Evolutionary conservation across 1,284 basidiomycete species (phyloP), one percentile per base, ranked within the genome.

Genomic region (Gomphus bonarii): DNA sequence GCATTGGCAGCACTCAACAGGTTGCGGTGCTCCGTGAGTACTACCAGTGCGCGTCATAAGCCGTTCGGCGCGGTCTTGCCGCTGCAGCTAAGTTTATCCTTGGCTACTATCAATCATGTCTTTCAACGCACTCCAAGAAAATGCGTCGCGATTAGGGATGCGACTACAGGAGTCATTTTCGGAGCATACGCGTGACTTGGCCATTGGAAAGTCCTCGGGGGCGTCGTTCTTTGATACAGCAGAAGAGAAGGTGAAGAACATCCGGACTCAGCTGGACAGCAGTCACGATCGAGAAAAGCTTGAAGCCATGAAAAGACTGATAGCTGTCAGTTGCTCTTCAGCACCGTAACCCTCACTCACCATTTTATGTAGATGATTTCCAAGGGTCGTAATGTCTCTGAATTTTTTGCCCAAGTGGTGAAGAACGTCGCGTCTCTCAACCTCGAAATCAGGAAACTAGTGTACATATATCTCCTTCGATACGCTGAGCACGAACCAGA

Each of bases 401-500:
- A 85, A 60, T 95, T 91, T 77, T 97, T 95, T 65, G 90, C 94
- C 3, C 88, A 90, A 67, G 94, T 97, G 40, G 92, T 95, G 65
- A 95, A 95, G 75, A 93, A 93, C 63, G 92, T 95, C 53, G 91
- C 89, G 3, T 89, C 90, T 2, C 82, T 81, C 49, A 91, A 91
- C 68, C 83, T 98, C 50, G 94, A 97, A 70, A 89, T 97, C 63
- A 85, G 95, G 61, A 97, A 98, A 72, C 84, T 99, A 58, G 95
- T 98, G 47, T 99, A 98, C 71, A 95, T 98, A 63, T 97, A 95
- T 72, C 85, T 99, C 60, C 75, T 98, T 42, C 85, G 93, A 61
- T 95, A 97, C 70, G 94, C 95, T 47, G 84, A 89, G 50, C 82
- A 85, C 51, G 92, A 95, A 65, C 95, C 95, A 8, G 97, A 99